Evolutionary conservation across 306 rosid species (phyloP).

Genomic region (Cucumis sativus): DNA sequence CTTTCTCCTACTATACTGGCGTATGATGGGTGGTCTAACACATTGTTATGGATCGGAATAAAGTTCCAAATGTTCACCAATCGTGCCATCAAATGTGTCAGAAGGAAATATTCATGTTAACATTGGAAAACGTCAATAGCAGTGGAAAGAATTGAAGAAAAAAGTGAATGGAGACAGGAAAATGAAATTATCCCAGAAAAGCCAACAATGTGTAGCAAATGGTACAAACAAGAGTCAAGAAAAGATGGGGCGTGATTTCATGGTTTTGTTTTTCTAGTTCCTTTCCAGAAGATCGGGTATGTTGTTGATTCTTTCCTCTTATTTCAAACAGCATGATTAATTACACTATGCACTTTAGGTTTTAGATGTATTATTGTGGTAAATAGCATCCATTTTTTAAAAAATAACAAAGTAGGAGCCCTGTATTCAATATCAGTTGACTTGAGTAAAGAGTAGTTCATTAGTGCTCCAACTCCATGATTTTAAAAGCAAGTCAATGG

Average conservation of each 20-base stretch:
- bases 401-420: neutral
- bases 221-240: too few species aligned
- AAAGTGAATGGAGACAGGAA: constrained; percentile 22
- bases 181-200: constrained; percentile 19
- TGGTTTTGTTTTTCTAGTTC: constrained; percentile 49
- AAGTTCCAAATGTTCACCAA: constrained; percentile 27
- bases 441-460: neutral
- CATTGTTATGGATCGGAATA: constrained; percentile 29
- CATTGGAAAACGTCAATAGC: constrained; percentile 25
- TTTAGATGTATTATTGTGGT: constrained; percentile 1
- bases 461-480: constrained; percentile 2
- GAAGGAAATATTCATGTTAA: constrained; percentile 16
- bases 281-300: constrained; percentile 76
- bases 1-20: too few species aligned
- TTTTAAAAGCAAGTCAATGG: neutral
- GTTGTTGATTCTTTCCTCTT: constrained; percentile 15
- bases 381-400: neutral
- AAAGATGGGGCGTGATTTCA: constrained; percentile 24
- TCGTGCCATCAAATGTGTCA: constrained; percentile 22
- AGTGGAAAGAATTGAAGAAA: constrained; percentile 30
- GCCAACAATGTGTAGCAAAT: constrained; percentile 22
- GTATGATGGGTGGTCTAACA: too few species aligned
- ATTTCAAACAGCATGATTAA: neutral
- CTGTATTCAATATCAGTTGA: neutral
- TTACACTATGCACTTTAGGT: neutral